Base-by-base conservation (phyloP, 2,329 filamentous ascomycete genomes). In the Clathrospora elynae region DNA sequence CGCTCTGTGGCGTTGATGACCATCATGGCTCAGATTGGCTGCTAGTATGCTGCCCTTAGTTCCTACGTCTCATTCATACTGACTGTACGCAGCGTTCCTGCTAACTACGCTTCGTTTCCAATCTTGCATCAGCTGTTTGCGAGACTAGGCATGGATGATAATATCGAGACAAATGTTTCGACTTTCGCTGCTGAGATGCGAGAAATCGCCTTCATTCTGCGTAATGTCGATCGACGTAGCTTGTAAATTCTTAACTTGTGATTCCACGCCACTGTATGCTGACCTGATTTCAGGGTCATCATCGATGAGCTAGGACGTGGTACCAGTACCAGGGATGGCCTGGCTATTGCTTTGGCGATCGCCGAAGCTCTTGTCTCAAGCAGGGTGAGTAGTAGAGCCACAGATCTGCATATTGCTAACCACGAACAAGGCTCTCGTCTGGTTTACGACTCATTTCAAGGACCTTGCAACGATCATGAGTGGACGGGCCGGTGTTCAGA, bases 161-260 rank as follows among this genome's bases (percentile, higher is more conserved):
- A 81, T 49, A 86, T 95, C 14, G 89, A 96, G 71, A 86, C 87
- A 11, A 97, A 96, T 51, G 81, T 96, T 16, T 97, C 92, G 0
- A 96, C 90, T 0, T 99, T 97, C 64, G 89, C 91, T 0, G 80
- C 90, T 0, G 93, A 99, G 69, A 97, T 99, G 93, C 81, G 89
- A 28, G 93, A 97, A 61, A 95, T 92, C 73, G 90, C 91, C 0
- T 96, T 95, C 66, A 96, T 99, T 40, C 73, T 97, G 1, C 81
- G 83, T 37, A 95, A 96, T 61, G 82, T 96, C 42, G 85, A 90
- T 52, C 76, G 78, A 5, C 80, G 82, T 33, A 92, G 88, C 55
- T 77, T 96, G 57, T 67, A 49, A 26, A 57, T 47, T 6, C 16
- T 7, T 6, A 28, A 4, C 11, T 4, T 3, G 4, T 12, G 6